These are phyloP conservation scores for Ascobolus immersus DNA, from an alignment of 495 filamentous ascomycete species.

Conservation along the genomic window DNA sequence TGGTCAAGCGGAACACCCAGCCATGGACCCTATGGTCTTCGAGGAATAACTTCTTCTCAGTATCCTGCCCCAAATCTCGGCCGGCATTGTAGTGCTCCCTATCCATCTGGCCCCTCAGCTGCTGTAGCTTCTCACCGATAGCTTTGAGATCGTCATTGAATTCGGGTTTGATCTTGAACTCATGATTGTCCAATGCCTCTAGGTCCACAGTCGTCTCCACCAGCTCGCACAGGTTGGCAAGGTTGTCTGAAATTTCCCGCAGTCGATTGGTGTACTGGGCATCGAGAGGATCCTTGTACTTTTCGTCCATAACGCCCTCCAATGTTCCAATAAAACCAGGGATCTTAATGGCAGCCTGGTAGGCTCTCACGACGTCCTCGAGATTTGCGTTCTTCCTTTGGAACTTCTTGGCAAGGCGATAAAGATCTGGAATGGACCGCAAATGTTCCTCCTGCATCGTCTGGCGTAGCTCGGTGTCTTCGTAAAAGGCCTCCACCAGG, in stretches of 20 bases:
- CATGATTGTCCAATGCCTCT: conserved; percentile 83
- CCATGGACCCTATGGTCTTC: conserved; percentile 90
- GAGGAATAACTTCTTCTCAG: conserved; percentile 93
- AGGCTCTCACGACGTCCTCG: conserved; percentile 85
- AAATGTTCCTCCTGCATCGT: conserved; percentile 97
- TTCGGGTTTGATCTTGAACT: conserved; percentile 96
- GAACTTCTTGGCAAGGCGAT: conserved; percentile 80
- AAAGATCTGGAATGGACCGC: conserved; percentile 78
- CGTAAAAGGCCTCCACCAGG: conserved; percentile 82
- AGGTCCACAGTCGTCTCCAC: conserved; percentile 96
- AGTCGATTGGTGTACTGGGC: conserved; percentile 71
- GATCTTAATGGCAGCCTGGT: conserved; percentile 77
- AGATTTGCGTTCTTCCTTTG: conserved; percentile 72
- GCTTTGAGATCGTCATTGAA: conserved; percentile 76
- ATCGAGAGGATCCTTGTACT: conserved; percentile 70
- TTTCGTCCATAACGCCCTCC: conserved; percentile 85
- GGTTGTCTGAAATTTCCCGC: conserved; percentile 33
- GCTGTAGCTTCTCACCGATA: conserved; percentile 76
- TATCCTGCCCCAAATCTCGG: conserved; percentile 68
- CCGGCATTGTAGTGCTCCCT: conserved; percentile 52
- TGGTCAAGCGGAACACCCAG: conserved; percentile 86
- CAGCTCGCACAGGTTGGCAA: conserved; percentile 83
- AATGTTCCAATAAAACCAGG: conserved; percentile 74
- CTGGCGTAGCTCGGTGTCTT: conserved; percentile 79
- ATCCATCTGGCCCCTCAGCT: conserved; percentile 58